Conservation (phyloP, 169 alveolate species). For the Perkinsus olseni region DNA sequence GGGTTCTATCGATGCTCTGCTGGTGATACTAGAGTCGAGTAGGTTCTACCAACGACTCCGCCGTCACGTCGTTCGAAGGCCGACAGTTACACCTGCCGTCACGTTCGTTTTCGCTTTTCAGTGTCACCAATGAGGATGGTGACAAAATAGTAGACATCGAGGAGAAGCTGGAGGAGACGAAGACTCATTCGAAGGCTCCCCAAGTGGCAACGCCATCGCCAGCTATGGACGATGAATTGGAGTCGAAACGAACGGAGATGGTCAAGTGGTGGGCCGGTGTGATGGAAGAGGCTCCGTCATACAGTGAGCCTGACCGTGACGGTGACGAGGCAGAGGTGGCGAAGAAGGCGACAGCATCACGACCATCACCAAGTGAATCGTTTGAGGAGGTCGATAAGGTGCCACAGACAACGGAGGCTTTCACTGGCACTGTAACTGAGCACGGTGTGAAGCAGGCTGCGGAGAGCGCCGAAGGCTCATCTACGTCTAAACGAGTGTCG, state of each 20-base stretch:
- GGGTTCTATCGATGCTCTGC: too few species aligned
- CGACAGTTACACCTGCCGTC: too few species aligned
- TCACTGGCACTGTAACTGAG: not conserved
- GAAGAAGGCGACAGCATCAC: not conserved
- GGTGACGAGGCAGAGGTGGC: not conserved
- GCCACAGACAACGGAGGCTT: not conserved
- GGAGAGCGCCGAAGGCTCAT: not conserved
- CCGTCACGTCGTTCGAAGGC: too few species aligned
- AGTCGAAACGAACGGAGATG: not conserved
- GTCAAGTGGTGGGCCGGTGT: not conserved
- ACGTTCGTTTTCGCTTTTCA: not conserved
- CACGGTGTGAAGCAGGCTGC: not conserved
- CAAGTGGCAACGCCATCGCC: not conserved
- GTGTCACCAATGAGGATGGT: not conserved
- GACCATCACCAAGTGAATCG: not conserved
- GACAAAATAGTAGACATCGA: not conserved
- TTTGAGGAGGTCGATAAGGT: not conserved
- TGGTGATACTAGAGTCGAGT: too few species aligned
- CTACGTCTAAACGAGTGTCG: not conserved
- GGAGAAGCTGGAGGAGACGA: not conserved
- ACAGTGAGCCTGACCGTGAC: not conserved
- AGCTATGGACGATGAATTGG: not conserved
- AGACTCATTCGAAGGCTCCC: not conserved
- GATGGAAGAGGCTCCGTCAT: not conserved
- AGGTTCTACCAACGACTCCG: too few species aligned